Conservation (phyloP, 768 basidiomycete genomes). For the Mycena maculata region DNA sequence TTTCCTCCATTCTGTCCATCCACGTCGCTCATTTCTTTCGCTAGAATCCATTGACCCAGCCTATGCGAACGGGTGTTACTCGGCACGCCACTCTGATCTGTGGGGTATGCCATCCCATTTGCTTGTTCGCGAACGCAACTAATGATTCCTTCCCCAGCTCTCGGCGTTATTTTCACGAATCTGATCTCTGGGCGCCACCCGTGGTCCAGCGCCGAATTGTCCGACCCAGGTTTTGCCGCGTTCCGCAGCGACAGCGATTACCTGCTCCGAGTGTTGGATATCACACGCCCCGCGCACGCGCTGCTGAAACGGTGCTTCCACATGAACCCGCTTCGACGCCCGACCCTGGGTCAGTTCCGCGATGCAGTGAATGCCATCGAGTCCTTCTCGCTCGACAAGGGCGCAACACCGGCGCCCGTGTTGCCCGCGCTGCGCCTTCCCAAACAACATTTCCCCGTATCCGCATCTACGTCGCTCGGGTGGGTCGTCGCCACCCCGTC, state of each 20-base stretch:
- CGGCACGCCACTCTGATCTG: slow-evolving; percentile 1
- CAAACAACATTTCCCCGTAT: background rate
- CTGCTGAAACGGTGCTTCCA: slow-evolving; percentile 21
- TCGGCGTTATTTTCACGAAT: slow-evolving; percentile 9
- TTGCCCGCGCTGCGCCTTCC: background rate
- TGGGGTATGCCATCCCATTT: too few relatives aligned
- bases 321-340: background rate
- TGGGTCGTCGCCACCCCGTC: background rate
- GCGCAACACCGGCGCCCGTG: background rate
- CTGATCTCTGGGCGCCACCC: slow-evolving; percentile 2
- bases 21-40: background rate
- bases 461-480: background rate
- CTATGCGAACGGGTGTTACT: background rate
- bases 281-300: slow-evolving; percentile 11
- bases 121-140: too few relatives aligned
- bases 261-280: background rate
- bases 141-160: too few relatives aligned
- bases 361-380: background rate
- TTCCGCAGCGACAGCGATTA: slow-evolving; percentile 8
- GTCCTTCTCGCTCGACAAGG: background rate
- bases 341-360: background rate
- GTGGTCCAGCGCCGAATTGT: background rate
- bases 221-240: background rate
- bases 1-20: background rate
- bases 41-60: slow-evolving; percentile 14